A percentile compares a stretch with the other conserved stretches of the same genome.
phyloP scores from a whole-genome alignment of 352 stramenopile genomes.

The Globisporangium parvum region DNA sequence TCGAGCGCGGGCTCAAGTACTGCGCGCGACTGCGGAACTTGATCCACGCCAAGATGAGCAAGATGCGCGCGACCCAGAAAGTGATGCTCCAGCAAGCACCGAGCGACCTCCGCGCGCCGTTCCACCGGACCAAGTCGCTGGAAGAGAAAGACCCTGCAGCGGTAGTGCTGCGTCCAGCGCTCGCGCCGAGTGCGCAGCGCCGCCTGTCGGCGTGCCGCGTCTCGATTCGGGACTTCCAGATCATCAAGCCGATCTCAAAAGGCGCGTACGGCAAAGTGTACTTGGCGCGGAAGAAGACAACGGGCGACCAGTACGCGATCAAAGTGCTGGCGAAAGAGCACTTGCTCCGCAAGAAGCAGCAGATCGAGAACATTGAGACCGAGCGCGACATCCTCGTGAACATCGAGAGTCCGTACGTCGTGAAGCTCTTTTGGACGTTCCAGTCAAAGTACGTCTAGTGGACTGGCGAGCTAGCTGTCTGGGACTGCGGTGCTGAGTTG shows the following conservation, averaged over 20 bases:
- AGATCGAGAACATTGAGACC: slow-evolving; percentile 84
- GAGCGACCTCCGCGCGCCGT: slow-evolving; percentile 28
- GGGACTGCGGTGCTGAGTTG: too few relatives aligned
- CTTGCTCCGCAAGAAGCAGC: slow-evolving; percentile 80
- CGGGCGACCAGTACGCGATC: slow-evolving; percentile 87
- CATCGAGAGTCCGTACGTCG: slow-evolving; percentile 87
- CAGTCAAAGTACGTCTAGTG: slow-evolving; percentile 72
- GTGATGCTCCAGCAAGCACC: slow-evolving; percentile 57
- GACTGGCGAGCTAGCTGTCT: slow-evolving; percentile 9
- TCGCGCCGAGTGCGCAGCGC: neutral
- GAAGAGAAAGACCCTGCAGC: slow-evolving; percentile 40
- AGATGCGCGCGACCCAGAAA: slow-evolving; percentile 81
- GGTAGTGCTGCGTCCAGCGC: neutral
- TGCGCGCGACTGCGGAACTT: slow-evolving; percentile 51
- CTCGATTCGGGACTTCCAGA: slow-evolving; percentile 83
- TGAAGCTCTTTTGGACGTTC: slow-evolving; percentile 90
- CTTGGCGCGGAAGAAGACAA: slow-evolving; percentile 80
- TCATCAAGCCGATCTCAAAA: slow-evolving; percentile 88
- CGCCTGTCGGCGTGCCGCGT: slow-evolving; percentile 34
- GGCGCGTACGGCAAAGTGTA: slow-evolving; percentile 89
- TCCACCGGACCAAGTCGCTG: slow-evolving; percentile 79
- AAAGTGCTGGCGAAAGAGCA: slow-evolving; percentile 89
- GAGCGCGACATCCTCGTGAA: slow-evolving; percentile 85
- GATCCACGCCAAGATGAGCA: slow-evolving; percentile 85
- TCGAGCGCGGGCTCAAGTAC: slow-evolving; percentile 56